Base-by-base conservation (phyloP, 768 basidiomycete species). In the Leccinum pellstonianum region DNA sequence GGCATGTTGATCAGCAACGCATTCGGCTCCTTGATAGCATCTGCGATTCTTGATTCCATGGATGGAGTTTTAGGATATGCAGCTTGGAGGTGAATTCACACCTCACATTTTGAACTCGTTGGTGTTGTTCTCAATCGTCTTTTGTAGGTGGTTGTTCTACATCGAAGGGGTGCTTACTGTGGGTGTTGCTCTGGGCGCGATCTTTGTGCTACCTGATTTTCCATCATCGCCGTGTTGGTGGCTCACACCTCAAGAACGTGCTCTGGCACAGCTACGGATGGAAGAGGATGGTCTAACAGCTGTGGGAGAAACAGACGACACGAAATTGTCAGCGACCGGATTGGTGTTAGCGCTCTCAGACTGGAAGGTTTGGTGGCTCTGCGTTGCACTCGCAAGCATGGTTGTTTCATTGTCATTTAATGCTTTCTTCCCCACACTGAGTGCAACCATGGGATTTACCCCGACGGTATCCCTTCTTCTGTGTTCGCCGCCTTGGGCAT, bases 321-420 rank as follows among this genome's bases (percentile, higher is more conserved):
- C 50, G 25, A 60, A 74, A 10, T 76, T 72, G 5, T 74, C 27
- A 25, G 64, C 70, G 14, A 71, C 73, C 23, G 89, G 88, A 9
- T 68, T 92, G 3, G 62, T 72, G 9, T 68, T 87, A 62, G 88
- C 91, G 11, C 46, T 91, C 57, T 78, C 77, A 19, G 93, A 95
- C 67, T 86, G 87, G 88, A 90, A 87, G 71, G 90, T 95, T 41
- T 94, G 91, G 88, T 90, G 83, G 83, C 78, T 95, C 48, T 80
- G 87, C 19, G 56, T 91, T 29, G 80, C 86, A 3, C 70, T 90
- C 57, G 83, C 83, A 14, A 80, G 79, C 64, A 79, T 85, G 74
- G 63, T 69, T 38, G 73, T 88, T 38, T 83, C 87, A 9, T 66
- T 91, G 27, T 86, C 85, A 4, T 93, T 93, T 79, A 88, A 90